Percentiles rank a stretch among this genome's conserved stretches.
phyloP scores from a whole-genome alignment of 116 monocot species.

The Papilionanthe hybrid region DNA sequence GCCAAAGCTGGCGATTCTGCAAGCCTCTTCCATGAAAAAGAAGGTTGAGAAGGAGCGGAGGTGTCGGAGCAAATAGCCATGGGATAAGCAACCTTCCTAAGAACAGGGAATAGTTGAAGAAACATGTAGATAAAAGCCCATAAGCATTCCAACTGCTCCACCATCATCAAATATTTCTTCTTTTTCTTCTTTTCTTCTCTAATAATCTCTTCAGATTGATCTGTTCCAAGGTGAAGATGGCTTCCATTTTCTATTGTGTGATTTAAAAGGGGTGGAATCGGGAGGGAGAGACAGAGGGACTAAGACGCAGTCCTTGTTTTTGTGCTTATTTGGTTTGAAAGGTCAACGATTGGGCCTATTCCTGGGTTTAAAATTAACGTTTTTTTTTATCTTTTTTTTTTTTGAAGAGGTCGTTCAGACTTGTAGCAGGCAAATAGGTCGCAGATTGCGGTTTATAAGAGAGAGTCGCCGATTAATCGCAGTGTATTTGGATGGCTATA shows the following conservation, averaged over 20 bases:
- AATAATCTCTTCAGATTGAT: background rate
- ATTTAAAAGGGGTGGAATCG: background rate
- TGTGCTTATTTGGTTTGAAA: background rate
- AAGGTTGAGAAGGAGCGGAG: constrained; percentile 3
- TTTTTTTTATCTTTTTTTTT: background rate
- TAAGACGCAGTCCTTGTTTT: background rate
- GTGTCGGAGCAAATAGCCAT: constrained; percentile 21
- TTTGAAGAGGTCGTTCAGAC: background rate
- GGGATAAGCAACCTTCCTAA: constrained; percentile 26
- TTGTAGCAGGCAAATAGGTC: background rate
- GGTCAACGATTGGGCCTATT: background rate
- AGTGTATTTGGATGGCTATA: background rate
- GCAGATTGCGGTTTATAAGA: background rate
- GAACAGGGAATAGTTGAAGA: constrained; percentile 15
- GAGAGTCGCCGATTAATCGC: background rate
- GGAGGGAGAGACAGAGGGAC: background rate
- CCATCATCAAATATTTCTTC: constrained; percentile 15
- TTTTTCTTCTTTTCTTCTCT: background rate
- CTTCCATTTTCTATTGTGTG: background rate
- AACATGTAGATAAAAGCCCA: constrained; percentile 26
- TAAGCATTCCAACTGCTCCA: constrained; percentile 17
- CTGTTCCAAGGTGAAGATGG: background rate
- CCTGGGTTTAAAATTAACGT: background rate
- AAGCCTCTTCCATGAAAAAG: constrained; percentile 24
- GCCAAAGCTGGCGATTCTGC: constrained; percentile 6